Base-by-base conservation (phyloP, 306 rosid species). In the Glycyrrhiza uralensis region DNA sequence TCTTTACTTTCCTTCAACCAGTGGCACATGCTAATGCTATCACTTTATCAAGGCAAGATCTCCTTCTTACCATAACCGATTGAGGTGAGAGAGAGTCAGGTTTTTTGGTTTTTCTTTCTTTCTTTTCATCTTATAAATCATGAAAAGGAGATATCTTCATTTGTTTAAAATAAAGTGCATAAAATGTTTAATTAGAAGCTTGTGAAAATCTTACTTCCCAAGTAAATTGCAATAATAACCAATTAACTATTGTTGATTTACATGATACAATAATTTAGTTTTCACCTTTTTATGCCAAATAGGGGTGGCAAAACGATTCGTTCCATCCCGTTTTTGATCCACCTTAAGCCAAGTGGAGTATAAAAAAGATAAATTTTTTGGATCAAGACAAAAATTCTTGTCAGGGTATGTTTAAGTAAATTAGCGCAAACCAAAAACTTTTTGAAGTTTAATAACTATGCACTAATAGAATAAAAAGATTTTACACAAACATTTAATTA, bases 11-110 rank as follows among this genome's bases (percentile, higher is more conserved):
- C 55, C 72, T 78, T 78, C 45, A 29, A 20, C 42, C 13, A 42
- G 20, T 78, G 82, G 63, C 69, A 63, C 78, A 63, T 78, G 69
- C 69, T 54, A 78, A 35, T 54, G 74, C 38, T 18, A 7, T 54
- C 44, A 42, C 74, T 78, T 71, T 71, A 41, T 41, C 63, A 24
- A 8, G 39, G 20, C 54, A 74, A 15, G 13, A 75, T 64, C 66
- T 51, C 17, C 65, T 50, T 51, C 39, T 61, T 24, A 50, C 38
- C 32, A 33, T 10, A 14, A 52, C 59, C 18, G 2, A 75, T 55
- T 23, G 50, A 33, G 11, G 60, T 32, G 18, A 44, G 62, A 62
- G 52, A 61, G 13, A 14, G 15, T n/a, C n/a, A n/a, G n/a, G n/a
- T n/a, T n/a, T n/a, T n/a, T n/a, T n/a, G n/a, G n/a, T n/a, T n/a